Evolutionary conservation across 768 basidiomycete genomes (phyloP).

Genomic region (Amanita rubescens): DNA sequence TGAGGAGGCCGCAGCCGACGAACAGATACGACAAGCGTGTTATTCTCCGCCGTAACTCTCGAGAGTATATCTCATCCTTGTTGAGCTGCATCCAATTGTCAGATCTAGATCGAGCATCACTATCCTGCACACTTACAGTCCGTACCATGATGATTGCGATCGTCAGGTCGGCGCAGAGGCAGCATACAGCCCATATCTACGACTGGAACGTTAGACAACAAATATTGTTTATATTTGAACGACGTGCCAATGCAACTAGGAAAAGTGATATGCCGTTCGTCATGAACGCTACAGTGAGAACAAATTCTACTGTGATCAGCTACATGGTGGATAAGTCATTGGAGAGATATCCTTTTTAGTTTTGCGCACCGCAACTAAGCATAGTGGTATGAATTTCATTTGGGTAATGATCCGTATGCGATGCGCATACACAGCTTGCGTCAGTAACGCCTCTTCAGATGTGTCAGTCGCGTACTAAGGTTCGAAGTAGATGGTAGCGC

Average conservation of each 20-base stretch:
- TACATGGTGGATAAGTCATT: not conserved
- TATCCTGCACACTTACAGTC: conserved; percentile 17
- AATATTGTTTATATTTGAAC: no score
- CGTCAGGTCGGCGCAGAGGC: conserved; percentile 22
- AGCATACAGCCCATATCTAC: conserved; percentile 22
- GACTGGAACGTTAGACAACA: not conserved
- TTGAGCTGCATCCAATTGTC: conserved; percentile 12
- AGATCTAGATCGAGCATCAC: no score
- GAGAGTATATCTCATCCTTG: conserved; percentile 19
- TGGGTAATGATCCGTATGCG: conserved; percentile 23
- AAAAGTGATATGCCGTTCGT: not conserved
- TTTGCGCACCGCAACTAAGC: conserved; percentile 7
- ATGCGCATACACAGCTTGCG: conserved; percentile 19
- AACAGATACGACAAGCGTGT: conserved; percentile 23
- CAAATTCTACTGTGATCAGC: not conserved
- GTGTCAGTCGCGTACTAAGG: no score
- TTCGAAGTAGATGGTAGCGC: no score
- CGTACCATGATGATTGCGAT: conserved; percentile 25
- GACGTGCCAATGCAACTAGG: not conserved
- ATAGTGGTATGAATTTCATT: conserved; percentile 8
- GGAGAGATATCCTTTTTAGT: no score
- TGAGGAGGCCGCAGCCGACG: conserved; percentile 27
- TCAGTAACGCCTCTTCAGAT: no score
- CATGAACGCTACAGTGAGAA: not conserved
- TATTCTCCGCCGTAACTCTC: conserved; percentile 19